Base-by-base conservation (phyloP, 139 green algal genomes). In the Eudorina sp. region DNA sequence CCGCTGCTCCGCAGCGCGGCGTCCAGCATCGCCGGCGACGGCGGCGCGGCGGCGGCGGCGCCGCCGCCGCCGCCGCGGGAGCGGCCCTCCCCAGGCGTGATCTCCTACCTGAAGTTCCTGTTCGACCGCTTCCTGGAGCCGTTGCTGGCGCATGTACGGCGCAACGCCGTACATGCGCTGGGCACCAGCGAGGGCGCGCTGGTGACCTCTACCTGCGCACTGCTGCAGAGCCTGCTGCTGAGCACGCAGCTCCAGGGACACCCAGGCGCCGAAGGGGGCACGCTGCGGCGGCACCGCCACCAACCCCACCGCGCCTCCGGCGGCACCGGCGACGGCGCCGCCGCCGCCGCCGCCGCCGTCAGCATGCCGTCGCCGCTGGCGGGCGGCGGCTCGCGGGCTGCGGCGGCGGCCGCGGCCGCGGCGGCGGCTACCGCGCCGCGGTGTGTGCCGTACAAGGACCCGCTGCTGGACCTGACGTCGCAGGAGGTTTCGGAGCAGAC, bases 121-220 rank as follows among this genome's bases (percentile, higher is more conserved):
- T 86, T 86, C 41, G 80, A 86, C 9, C 46, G 48, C 7, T 86
- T 86, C 62, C 58, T 86, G 60, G 80, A 86, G n/a, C 80, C 80
- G 34, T n/a, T 86, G 80, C 60, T 86, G 80, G 1, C 11, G 43
- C 60, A 66, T 45, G 80, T 53, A n/a, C 80, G 80, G 29, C 41
- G 34, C 18, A 4, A 23, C 29, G 80, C 41, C 29, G 16, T 2
- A 19, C 21, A 51, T 6, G 60, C 80, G 14, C 29, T 86, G 45
- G 40, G 41, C 2, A 77, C 60, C 5, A 66, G 80, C 62, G 80
- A 86, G 60, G n/a, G 46, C 6, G 80, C 80, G 80, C 60, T 86
- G 60, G 80, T 86, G 60, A 11, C 80, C 29, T 62, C 80, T n/a
- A 64, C 43, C 0, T 86, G 80, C 62, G 80, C 80, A 14, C 29